Conservation (phyloP, 2,329 filamentous ascomycete genomes). For the Lizonia empirigonia region DNA sequence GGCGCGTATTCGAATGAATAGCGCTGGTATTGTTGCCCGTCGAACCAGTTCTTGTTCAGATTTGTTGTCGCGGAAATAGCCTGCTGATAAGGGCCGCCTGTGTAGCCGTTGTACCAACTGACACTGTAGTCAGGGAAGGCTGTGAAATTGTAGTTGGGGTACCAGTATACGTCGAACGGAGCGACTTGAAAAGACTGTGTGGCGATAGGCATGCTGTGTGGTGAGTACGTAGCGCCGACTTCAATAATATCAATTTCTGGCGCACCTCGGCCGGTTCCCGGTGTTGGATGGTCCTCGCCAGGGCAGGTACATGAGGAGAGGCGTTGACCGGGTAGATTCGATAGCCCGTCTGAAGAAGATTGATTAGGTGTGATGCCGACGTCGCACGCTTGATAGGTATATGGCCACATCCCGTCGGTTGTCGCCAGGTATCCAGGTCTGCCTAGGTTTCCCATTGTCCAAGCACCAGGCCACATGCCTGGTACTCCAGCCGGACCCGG, state of each 20-base stretch:
- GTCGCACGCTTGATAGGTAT: constrained; percentile 59
- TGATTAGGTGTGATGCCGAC: constrained; percentile 58
- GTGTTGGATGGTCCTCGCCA: constrained; percentile 55
- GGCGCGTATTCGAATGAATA: constrained; percentile 63
- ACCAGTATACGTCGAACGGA: constrained; percentile 57
- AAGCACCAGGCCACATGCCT: constrained; percentile 60
- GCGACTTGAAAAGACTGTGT: constrained; percentile 58
- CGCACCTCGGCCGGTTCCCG: constrained; percentile 54
- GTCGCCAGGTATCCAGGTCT: constrained; percentile 59
- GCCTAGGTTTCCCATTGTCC: constrained; percentile 62
- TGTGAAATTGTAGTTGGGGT: constrained; percentile 60
- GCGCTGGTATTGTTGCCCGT: constrained; percentile 59
- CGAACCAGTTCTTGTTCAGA: constrained; percentile 62
- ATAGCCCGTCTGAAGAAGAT: constrained; percentile 52
- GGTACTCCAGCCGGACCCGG: constrained; percentile 57
- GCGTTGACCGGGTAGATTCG: constrained; percentile 52
- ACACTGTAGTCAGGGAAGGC: constrained; percentile 57
- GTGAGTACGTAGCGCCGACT: constrained; percentile 52
- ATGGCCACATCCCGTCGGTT: constrained; percentile 62
- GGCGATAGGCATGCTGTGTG: constrained; percentile 50
- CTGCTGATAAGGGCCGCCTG: constrained; percentile 62
- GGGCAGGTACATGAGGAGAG: constrained; percentile 54
- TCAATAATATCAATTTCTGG: constrained; percentile 58
- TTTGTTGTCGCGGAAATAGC: constrained; percentile 61
- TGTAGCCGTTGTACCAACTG: constrained; percentile 59